A percentile compares a stretch with the other conserved stretches of the same genome.
These are phyloP conservation scores for Knoxdaviesia capensis DNA, from an alignment of 2,329 filamentous ascomycete genomes.

Conservation along the genomic window DNA sequence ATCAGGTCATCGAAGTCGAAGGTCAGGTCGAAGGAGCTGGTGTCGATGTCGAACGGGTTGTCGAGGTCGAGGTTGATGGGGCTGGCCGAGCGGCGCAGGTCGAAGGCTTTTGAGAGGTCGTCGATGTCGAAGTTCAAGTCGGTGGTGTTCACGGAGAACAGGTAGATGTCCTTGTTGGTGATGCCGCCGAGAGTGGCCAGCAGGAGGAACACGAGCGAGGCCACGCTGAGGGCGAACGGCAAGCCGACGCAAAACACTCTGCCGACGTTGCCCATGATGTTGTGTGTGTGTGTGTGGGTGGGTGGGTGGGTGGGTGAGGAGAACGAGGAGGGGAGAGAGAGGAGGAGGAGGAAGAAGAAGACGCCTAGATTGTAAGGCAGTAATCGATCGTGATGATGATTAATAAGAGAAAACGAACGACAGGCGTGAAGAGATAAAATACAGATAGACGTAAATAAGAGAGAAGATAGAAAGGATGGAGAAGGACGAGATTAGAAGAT, in stretches of 20 bases:
- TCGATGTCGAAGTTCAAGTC: constrained; percentile 32
- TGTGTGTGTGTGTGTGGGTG: background rate
- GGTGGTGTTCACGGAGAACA: constrained; percentile 40
- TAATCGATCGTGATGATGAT: background rate
- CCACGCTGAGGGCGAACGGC: constrained; percentile 66
- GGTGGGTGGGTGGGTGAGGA: background rate
- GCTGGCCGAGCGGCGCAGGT: constrained; percentile 6
- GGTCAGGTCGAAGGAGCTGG: constrained; percentile 10
- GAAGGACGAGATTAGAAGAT: background rate
- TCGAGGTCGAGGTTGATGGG: constrained; percentile 16
- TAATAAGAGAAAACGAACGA: background rate
- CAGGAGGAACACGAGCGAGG: constrained; percentile 49
- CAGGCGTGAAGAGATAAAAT: no score
- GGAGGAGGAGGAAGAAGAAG: background rate
- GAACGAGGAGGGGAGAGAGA: background rate
- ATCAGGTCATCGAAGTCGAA: background rate
- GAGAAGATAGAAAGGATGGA: background rate
- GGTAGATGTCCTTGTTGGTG: constrained; percentile 31
- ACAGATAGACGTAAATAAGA: no score
- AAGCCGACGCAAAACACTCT: constrained; percentile 72
- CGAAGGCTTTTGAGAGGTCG: constrained; percentile 7
- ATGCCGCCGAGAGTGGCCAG: constrained; percentile 35
- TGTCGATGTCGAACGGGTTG: constrained; percentile 4
- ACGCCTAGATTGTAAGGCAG: background rate
- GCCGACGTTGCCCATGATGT: constrained; percentile 37